Percentiles rank a stretch among this genome's conserved stretches.
Conservation (phyloP, 2,329 filamentous ascomycete species). For the Pseudocercospora eumusae region DNA sequence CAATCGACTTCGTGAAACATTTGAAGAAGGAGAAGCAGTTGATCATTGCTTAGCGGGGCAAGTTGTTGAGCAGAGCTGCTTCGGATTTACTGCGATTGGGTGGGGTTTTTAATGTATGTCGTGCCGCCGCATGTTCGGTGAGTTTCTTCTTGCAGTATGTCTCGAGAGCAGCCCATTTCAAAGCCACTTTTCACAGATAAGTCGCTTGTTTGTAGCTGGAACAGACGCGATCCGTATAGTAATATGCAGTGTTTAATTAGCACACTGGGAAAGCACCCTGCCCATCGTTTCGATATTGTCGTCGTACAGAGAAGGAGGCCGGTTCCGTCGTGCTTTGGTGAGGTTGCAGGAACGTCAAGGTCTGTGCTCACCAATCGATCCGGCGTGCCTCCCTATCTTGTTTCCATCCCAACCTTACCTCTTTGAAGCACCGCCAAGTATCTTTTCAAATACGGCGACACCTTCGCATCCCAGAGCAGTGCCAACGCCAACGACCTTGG, state of each 20-base stretch:
- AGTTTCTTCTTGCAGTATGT: neutral
- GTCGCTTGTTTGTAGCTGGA: neutral
- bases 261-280: too few relatives aligned
- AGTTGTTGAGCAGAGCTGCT: neutral
- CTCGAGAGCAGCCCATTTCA: neutral
- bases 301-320: neutral
- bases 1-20: constrained; percentile 12
- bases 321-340: neutral
- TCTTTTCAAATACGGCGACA: constrained; percentile 62
- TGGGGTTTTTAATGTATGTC: neutral
- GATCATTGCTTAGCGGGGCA: constrained; percentile 19
- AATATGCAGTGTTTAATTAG: neutral
- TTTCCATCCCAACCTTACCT: neutral
- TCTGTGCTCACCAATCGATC: neutral
- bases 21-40: constrained; percentile 30
- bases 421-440: constrained; percentile 40
- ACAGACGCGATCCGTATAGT: neutral
- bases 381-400: neutral
- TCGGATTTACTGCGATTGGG: neutral
- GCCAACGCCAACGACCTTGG: constrained; percentile 66
- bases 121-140: neutral
- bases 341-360: neutral
- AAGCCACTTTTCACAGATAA: neutral
- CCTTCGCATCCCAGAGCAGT: constrained; percentile 69
- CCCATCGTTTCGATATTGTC: too few relatives aligned